phyloP scores from a whole-genome alignment of 352 stramenopile genomes.

The Thalassiosira hispida region DNA sequence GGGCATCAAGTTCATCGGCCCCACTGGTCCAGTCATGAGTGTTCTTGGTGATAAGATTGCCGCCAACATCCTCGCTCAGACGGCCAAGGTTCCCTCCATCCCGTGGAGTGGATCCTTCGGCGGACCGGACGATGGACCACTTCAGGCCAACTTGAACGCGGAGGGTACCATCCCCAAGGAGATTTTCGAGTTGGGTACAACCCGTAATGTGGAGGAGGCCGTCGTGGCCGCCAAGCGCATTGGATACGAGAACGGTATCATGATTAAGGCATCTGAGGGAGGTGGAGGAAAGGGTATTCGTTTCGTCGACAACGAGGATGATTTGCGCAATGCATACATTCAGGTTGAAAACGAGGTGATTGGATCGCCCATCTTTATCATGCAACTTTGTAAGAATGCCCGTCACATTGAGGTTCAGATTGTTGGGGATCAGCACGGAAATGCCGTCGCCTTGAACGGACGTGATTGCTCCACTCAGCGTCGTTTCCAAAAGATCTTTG shows the following conservation, averaged over 20 bases:
- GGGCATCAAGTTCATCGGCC: slow-evolving; percentile 99
- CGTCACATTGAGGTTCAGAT: slow-evolving; percentile 99
- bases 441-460: slow-evolving; percentile 97
- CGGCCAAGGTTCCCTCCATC: slow-evolving; percentile 97
- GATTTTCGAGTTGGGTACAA: slow-evolving; percentile 94
- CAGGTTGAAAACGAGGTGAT: slow-evolving; percentile 98
- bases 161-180: slow-evolving; percentile 93
- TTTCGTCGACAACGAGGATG: slow-evolving; percentile 90
- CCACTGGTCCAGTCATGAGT: slow-evolving; percentile 96
- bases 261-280: slow-evolving; percentile 99
- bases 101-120: slow-evolving; percentile 95
- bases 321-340: slow-evolving; percentile 90
- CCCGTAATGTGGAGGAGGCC: slow-evolving; percentile 93
- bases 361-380: slow-evolving; percentile 99
- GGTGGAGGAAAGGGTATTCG: slow-evolving; percentile 99
- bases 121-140: slow-evolving; percentile 88
- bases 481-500: slow-evolving; percentile 99
- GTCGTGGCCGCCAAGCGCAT: slow-evolving; percentile 94
- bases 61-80: slow-evolving; percentile 99
- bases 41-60: slow-evolving; percentile 99
- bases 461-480: slow-evolving; percentile 99
- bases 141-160: slow-evolving; percentile 91
- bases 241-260: slow-evolving; percentile 96
- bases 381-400: slow-evolving; percentile 98
- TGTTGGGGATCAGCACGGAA: slow-evolving; percentile 98